Evolutionary conservation across 1,284 basidiomycete species (phyloP).

Genomic region (Phellinidium pouzarii): DNA sequence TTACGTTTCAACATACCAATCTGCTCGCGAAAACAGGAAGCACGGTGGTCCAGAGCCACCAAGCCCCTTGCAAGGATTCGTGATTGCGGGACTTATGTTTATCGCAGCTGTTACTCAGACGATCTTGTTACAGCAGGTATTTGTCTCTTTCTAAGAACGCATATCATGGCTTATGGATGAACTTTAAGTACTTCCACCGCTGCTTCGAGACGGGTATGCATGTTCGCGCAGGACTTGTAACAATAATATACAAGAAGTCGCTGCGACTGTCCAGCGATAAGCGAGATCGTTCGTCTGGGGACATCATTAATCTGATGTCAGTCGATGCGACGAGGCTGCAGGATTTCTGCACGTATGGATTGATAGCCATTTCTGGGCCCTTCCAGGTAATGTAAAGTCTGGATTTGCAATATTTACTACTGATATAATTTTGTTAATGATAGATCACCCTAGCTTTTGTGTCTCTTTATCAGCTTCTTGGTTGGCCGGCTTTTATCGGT

Average conservation of each 20-base stretch:
- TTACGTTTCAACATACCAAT: constrained; percentile 77
- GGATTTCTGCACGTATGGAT: constrained; percentile 53
- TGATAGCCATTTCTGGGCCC: constrained; percentile 7
- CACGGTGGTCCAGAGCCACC: constrained; percentile 26
- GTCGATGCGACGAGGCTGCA: constrained; percentile 83
- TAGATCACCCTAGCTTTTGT: constrained; percentile 85
- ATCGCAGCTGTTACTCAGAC: constrained; percentile 71
- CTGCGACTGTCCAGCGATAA: constrained; percentile 83
- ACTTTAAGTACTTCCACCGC: constrained; percentile 81
- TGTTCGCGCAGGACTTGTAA: constrained; percentile 81
- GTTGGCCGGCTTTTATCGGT: constrained; percentile 89
- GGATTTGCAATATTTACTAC: background rate
- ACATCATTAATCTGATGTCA: constrained; percentile 92
- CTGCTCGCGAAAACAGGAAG: constrained; percentile 30
- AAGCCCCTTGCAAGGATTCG: constrained; percentile 56
- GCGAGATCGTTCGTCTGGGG: constrained; percentile 74
- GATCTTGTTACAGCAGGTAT: constrained; percentile 78
- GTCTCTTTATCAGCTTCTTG: constrained; percentile 82
- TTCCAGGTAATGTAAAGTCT: background rate
- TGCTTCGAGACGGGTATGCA: constrained; percentile 88
- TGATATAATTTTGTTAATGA: constrained; percentile 5
- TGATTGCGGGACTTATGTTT: constrained; percentile 78
- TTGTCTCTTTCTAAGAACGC: background rate
- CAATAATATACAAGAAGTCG: constrained; percentile 82
- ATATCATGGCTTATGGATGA: background rate